Percentiles rank a stretch among this genome's conserved stretches.
Evolutionary conservation across 2,329 filamentous ascomycete species (phyloP).

Genomic region (Aureobasidium sp.): DNA sequence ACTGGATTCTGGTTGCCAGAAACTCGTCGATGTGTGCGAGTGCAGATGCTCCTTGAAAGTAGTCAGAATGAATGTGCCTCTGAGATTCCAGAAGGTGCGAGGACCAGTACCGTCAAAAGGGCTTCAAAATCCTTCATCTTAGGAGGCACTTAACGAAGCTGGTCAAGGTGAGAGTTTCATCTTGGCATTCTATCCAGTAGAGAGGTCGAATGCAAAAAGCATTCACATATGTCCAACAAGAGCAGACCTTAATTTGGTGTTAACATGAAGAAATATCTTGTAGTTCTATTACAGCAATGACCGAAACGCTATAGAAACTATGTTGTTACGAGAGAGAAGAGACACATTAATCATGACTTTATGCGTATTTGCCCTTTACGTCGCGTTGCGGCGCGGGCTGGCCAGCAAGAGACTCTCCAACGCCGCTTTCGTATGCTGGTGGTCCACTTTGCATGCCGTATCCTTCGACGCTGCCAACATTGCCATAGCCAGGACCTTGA

Average conservation of each 20-base stretch:
- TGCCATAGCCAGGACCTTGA: not conserved
- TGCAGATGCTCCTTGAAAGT: no score
- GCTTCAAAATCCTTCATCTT: no score
- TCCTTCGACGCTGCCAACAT: not conserved
- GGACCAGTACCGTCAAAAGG: no score
- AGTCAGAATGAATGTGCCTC: no score
- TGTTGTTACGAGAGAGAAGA: not conserved
- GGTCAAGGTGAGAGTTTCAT: no score
- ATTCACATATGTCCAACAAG: no score
- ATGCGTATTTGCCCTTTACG: not conserved
- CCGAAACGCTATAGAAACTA: not conserved
- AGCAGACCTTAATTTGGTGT: not conserved
- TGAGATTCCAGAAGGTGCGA: no score
- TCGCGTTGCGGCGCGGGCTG: conserved; percentile 16
- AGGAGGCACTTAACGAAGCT: no score
- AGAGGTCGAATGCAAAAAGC: no score
- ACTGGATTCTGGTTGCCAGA: no score
- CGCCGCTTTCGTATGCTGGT: conserved; percentile 2
- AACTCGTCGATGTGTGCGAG: no score
- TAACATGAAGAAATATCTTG: not conserved
- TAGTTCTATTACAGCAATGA: not conserved
- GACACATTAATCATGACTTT: not conserved
- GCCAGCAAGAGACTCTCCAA: conserved; percentile 9
- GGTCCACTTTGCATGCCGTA: conserved; percentile 10
- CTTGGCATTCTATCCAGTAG: no score